Evolutionary conservation across 805 yeast genomes (phyloP), one percentile per base, ranked within the genome.

Genomic region (Candida nitratophila): DNA sequence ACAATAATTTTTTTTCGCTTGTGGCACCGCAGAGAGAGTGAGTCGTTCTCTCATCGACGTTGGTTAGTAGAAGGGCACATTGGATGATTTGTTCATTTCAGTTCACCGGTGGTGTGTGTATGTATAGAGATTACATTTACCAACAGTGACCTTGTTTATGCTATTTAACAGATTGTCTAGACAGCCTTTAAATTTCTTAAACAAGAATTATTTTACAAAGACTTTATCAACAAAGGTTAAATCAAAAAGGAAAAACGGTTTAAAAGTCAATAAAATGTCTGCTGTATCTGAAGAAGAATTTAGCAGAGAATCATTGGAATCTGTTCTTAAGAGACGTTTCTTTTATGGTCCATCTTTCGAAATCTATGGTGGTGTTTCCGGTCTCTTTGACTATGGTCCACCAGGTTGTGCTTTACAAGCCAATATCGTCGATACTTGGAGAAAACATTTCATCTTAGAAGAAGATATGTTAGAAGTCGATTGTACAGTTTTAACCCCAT

Each of bases 401-500:
- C 97, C 99, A 64, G 99, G 99, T 50, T 91, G 98, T 73, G 95
- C 98, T 12, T 79, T 93, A 69, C 98, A 91, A 73, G 96, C 97
- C 58, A 91, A 93, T 66, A 76, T 93, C 50, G 73, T 93, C 49
- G 99, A 95, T 61, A 76, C 79, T 41, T 93, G 99, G 99, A 85
- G 98, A 74, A 91, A 90, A 66, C 99, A 93, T 69, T 93, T 93
- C 65, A 82, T 93, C 49, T 73, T 95, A 54, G 98, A 93, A 69
- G 99, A 93, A 71, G 98, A 93, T 61, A 93, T 93, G 98, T 77
- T 90, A 61, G 99, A 93, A 70, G 97, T 93, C 49, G 99, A 95
- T 72, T 83, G 95, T 68, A 88, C 99, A 47, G 90, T 93, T 90
- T 74, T 93, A 68, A 93, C 99, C 40, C 99, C 99, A 15, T 82